phyloP scores from a whole-genome alignment of 331 rosid genomes.

The Cucumis variabilis region DNA sequence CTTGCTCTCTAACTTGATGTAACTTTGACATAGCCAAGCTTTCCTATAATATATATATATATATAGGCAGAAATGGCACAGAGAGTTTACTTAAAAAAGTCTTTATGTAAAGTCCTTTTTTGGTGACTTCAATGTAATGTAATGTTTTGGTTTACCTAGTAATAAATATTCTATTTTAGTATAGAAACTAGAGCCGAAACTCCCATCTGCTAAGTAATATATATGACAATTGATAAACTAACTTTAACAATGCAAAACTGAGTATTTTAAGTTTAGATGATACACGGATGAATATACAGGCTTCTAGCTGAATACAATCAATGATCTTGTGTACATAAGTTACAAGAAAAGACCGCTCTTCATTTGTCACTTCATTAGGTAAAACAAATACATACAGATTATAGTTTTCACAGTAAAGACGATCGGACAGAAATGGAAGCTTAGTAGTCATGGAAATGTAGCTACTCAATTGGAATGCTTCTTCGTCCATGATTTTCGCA shows the following conservation, averaged over 20 bases:
- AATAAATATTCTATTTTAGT: neutral
- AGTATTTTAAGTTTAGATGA: neutral
- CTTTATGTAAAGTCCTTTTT: constrained; percentile 21
- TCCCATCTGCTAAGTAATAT: neutral
- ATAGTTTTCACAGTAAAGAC: neutral
- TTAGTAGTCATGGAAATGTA: neutral
- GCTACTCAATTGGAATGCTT: neutral
- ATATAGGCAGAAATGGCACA: constrained; percentile 5
- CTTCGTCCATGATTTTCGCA: neutral
- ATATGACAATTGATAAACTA: neutral
- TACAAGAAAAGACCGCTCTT: neutral
- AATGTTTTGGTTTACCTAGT: constrained; percentile 26
- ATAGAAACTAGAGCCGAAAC: neutral
- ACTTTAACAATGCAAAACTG: neutral
- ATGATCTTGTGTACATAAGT: constrained; percentile 28
- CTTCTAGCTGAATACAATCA: constrained; percentile 28
- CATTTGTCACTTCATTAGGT: constrained; percentile 4
- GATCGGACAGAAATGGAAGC: neutral
- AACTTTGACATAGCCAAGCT: constrained; percentile 10
- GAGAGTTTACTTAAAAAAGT: constrained; percentile 25
- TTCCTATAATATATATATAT: neutral
- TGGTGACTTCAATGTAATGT: constrained; percentile 31
- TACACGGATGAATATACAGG: constrained; percentile 4
- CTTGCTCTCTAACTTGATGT: neutral
- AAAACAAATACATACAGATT: neutral